These are phyloP conservation scores for Boletus patriciae DNA, from an alignment of 768 basidiomycete species.

Conservation along the genomic window DNA sequence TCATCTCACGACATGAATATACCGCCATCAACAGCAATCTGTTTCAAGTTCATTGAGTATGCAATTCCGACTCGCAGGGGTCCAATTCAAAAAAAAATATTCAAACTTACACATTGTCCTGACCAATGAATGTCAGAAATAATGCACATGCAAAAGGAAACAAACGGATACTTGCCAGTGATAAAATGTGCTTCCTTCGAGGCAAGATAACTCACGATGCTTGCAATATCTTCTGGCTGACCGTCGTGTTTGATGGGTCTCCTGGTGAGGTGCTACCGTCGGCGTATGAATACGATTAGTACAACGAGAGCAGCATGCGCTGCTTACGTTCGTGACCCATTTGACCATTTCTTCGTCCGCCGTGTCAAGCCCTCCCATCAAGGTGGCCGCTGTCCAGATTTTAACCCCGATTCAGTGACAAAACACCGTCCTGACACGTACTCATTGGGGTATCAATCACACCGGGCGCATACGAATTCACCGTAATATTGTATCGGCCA, in stretches of 20 bases:
- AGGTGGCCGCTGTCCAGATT: background rate
- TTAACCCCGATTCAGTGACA: background rate
- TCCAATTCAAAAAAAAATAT: background rate
- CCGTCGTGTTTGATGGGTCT: conserved; percentile 15
- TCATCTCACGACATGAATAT: background rate
- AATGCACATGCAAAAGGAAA: background rate
- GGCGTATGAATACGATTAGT: background rate
- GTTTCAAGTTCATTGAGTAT: background rate
- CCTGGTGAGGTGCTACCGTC: background rate
- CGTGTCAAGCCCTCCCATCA: background rate
- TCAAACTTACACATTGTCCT: conserved; percentile 28
- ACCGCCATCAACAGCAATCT: conserved; percentile 25
- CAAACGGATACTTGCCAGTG: conserved; percentile 27
- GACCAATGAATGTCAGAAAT: background rate
- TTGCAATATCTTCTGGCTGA: conserved; percentile 37
- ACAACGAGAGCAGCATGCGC: background rate
- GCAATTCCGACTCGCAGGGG: background rate
- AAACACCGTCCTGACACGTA: conserved; percentile 12
- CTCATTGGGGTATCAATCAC: conserved; percentile 32
- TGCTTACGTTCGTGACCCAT: background rate
- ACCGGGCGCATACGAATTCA: conserved; percentile 43
- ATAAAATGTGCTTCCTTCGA: conserved; percentile 39
- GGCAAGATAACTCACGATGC: conserved; percentile 38
- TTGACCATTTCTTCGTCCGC: conserved; percentile 1
- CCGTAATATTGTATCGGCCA: conserved; percentile 37